phyloP scores from a whole-genome alignment of 768 basidiomycete genomes.

The Boletus subparvulus region DNA sequence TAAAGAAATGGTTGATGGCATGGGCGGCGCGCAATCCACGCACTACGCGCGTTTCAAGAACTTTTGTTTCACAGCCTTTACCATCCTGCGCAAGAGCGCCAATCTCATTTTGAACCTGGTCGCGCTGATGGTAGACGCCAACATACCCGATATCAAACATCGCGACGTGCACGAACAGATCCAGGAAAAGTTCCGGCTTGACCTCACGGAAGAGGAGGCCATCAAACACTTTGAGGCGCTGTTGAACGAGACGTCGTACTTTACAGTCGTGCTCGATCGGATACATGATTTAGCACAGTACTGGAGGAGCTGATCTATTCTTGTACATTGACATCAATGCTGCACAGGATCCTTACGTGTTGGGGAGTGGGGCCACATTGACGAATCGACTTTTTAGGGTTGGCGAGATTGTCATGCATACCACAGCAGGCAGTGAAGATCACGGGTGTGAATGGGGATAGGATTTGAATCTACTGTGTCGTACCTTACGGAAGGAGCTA shows the following conservation, averaged over 20 bases:
- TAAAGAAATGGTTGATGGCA: slow-evolving; percentile 99
- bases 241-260: slow-evolving; percentile 91
- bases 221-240: slow-evolving; percentile 95
- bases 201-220: slow-evolving; percentile 94
- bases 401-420: not conserved
- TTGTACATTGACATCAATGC: not conserved
- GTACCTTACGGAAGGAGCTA: no score
- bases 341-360: slow-evolving; percentile 4
- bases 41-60: slow-evolving; percentile 96
- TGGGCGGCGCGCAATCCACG: slow-evolving; percentile 96
- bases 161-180: slow-evolving; percentile 86
- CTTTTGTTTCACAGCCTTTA: slow-evolving; percentile 97
- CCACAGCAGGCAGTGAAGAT: not conserved
- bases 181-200: slow-evolving; percentile 94
- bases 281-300: slow-evolving; percentile 92
- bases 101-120: slow-evolving; percentile 90
- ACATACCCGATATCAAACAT: slow-evolving; percentile 80
- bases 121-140: slow-evolving; percentile 95
- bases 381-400: not conserved
- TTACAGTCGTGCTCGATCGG: slow-evolving; percentile 89
- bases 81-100: slow-evolving; percentile 92
- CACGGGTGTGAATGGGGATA: not conserved
- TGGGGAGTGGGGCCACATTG: not conserved
- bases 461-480: no score
- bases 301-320: slow-evolving; percentile 62